Conservation (phyloP, 2,329 filamentous ascomycete species). For the Sporothrix dimorphospora region DNA sequence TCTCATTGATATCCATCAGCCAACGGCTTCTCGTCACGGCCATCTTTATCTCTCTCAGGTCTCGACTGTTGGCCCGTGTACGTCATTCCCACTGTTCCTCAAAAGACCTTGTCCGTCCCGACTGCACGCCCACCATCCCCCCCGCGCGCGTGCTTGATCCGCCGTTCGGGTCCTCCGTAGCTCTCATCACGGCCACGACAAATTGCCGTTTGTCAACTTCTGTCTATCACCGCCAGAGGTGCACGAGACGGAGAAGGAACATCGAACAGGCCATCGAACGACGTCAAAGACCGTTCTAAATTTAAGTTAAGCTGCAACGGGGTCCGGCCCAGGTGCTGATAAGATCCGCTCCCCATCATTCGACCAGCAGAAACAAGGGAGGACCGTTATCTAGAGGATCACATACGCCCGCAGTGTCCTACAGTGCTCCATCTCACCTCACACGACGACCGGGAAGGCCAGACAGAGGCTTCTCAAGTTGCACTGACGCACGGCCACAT, state of each 20-base stretch:
- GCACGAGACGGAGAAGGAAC: background rate
- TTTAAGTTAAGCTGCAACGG: slow-evolving; percentile 16
- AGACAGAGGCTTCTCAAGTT: background rate
- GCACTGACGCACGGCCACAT: slow-evolving; percentile 23
- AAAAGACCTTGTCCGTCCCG: background rate
- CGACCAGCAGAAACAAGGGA: background rate
- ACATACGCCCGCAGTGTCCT: background rate
- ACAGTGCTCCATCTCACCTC: slow-evolving; percentile 22
- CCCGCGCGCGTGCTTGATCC: background rate
- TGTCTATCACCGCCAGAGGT: background rate
- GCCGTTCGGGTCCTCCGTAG: slow-evolving; percentile 22
- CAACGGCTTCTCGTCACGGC: slow-evolving; percentile 21
- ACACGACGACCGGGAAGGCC: slow-evolving; percentile 1
- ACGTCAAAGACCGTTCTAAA: background rate
- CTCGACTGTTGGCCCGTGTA: background rate
- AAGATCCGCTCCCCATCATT: slow-evolving; percentile 19
- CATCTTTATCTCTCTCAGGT: slow-evolving; percentile 23
- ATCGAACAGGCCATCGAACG: background rate
- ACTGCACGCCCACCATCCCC: background rate
- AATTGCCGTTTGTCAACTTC: slow-evolving; percentile 23
- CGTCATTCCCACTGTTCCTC: background rate
- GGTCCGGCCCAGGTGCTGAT: slow-evolving; percentile 7
- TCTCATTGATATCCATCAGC: slow-evolving; percentile 7
- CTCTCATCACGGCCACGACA: slow-evolving; percentile 25
- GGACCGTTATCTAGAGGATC: slow-evolving; percentile 13